Evolutionary conservation across 257 asterid species (phyloP), one percentile per base, ranked within the genome.

Genomic region (Osmanthus fragrans): DNA sequence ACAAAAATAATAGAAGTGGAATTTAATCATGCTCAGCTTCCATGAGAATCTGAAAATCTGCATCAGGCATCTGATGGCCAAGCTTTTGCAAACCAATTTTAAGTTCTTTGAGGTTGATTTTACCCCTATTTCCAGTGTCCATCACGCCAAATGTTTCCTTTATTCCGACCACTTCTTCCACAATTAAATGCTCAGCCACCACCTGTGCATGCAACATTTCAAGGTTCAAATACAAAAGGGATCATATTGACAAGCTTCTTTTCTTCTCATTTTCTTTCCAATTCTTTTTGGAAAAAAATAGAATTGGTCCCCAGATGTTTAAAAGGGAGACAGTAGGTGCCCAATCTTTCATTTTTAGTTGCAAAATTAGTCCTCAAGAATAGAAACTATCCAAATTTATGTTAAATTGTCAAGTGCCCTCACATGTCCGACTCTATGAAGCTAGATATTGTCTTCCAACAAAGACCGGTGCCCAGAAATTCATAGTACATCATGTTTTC

Each of bases 81-180:
- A 90, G 90, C 64, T 82, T 88, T 79, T 84, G 87, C 63, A 90
- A 76, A 71, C 95, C 90, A 77, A 67, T 77, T 85, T 88, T n/a
- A 56, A 90, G 85, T 79, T 90, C 92, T 65, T 82, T 84, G 5
- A 84, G 72, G 73, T 84, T 83, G 9, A 88, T 71, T 81, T 81
- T 81, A 76, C 92, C 90, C 81, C 75, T 84, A 75, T 85, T 90
- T 66, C 80, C 84, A 2, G 82, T 63, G 79, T 90, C 92, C 91
- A 88, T 90, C 77, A 21, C 80, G 33, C 84, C 83, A 74, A 88
- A 90, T 32, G 89, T 80, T 75, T 90, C 91, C 88, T 84, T 88
- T 45, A 90, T 85, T 78, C 95, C 92, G 13, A 90, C 92, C 51
- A 85, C 91, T 88, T 90, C 95, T 85, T 88, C 95, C 33, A 82